Evolutionary conservation across 2,329 filamentous ascomycete genomes (phyloP).

Genomic region (Penicillium sp.): DNA sequence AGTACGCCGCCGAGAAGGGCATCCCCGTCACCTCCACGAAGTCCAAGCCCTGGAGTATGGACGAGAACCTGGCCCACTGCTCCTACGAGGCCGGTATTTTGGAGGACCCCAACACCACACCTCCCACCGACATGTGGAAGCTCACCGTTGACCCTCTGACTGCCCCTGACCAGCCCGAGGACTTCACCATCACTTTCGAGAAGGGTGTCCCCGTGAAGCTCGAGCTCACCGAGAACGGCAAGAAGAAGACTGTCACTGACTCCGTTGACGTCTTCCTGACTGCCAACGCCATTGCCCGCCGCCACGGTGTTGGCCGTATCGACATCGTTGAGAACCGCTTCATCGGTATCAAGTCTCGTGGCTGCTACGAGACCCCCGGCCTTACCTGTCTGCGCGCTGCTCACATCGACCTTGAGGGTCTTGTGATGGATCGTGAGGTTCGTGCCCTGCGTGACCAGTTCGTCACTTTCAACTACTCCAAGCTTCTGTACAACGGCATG

Average conservation of each 20-base stretch:
- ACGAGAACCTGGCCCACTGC: slow-evolving; percentile 57
- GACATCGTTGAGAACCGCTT: slow-evolving; percentile 81
- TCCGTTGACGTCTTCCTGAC: slow-evolving; percentile 67
- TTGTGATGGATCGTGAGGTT: slow-evolving; percentile 65
- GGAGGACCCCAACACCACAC: slow-evolving; percentile 54
- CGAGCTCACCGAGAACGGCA: slow-evolving; percentile 49
- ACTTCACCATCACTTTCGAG: slow-evolving; percentile 68
- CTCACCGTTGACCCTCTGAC: slow-evolving; percentile 61
- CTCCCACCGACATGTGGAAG: slow-evolving; percentile 76
- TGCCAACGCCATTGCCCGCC: slow-evolving; percentile 66
- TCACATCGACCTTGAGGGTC: slow-evolving; percentile 46
- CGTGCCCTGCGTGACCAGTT: slow-evolving; percentile 67
- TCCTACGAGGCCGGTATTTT: slow-evolving; percentile 68
- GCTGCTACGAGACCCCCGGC: slow-evolving; percentile 64
- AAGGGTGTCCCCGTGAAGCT: slow-evolving; percentile 71
- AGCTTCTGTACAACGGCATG: slow-evolving; percentile 33
- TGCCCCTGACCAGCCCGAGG: slow-evolving; percentile 65
- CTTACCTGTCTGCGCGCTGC: slow-evolving; percentile 33
- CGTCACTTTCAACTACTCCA: slow-evolving; percentile 60
- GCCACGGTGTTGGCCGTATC: slow-evolving; percentile 71
- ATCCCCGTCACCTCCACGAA: slow-evolving; percentile 49
- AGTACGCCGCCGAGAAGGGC: slow-evolving; percentile 45
- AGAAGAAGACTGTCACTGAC: slow-evolving; percentile 59
- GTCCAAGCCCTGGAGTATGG: slow-evolving; percentile 51
- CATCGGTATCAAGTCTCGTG: slow-evolving; percentile 73